Base-by-base conservation (phyloP, 495 filamentous ascomycete species). In the Diplogelasinospora grovesii region DNA sequence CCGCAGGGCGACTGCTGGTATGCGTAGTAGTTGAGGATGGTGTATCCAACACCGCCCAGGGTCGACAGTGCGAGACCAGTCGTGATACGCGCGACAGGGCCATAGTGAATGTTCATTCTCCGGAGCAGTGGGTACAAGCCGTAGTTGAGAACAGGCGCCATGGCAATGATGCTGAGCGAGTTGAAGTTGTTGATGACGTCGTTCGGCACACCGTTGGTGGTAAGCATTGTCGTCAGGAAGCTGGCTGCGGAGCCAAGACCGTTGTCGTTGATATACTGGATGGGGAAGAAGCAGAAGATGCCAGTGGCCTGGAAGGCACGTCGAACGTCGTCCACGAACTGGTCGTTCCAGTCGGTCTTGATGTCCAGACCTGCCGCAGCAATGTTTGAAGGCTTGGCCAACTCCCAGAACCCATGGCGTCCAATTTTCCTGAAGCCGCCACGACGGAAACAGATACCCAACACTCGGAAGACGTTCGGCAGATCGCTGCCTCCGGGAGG, bases 131-230 rank as follows among this genome's bases (percentile, higher is more conserved):
- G 85, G 58, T 86, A 89, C 33, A 86, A 48, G 23, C 75, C 41
- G 15, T 69, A 71, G 53, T 85, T 81, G 28, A 80, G 66, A 30
- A 85, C 48, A 2, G 83, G 83, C 11, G 83, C 78, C 53, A 82
- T 72, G 44, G 82, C 63, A 56, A 89, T 81, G 53, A 87, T 79
- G 43, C 61, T 64, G 41, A 92, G 70, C 3, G 85, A 76, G 57
- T 88, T 83, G 57, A 89, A 79, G 69, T 86, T 88, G 50, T 65
- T 62, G 63, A 88, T 82, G 46, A 86, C 66, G 48, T 89, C 85
- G 67, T 89, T 89, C 27, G 83, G 82, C 0, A 78, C 77, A 14
- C 81, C 81, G 46, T 81, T 71, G 3, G 78, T 83, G 21, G 68
- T 68, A 63, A 87, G 70, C 41, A 78, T 76, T 13, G 78, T 77